These are phyloP conservation scores for Calonectria multiphialidica DNA, from an alignment of 2,329 filamentous ascomycete species.

Conservation along the genomic window DNA sequence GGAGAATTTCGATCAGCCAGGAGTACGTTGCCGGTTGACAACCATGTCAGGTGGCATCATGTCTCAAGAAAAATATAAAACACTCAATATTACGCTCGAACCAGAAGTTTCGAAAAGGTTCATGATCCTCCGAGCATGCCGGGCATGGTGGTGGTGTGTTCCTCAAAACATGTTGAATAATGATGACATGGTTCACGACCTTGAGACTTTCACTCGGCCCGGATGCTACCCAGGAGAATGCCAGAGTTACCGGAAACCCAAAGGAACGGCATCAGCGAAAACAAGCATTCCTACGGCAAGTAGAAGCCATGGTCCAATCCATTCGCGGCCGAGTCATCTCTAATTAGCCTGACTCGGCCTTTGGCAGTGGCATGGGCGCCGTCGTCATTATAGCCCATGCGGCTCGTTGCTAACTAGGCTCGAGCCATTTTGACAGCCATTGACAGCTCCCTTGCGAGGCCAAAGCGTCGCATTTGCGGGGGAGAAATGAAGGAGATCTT, in stretches of 20 bases:
- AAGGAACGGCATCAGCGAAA: neutral
- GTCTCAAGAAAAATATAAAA: neutral
- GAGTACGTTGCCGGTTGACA: neutral
- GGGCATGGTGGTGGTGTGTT: neutral
- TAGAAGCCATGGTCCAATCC: neutral
- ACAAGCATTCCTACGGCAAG: neutral
- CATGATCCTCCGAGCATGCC: neutral
- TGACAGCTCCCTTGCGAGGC: constrained; percentile 16
- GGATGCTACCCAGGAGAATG: neutral
- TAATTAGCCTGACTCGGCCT: neutral
- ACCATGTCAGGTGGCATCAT: neutral
- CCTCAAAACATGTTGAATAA: neutral
- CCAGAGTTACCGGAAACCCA: neutral
- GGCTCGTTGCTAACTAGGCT: neutral
- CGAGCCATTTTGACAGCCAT: too few species aligned
- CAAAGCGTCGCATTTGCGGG: constrained; percentile 24
- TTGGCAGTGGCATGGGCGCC: neutral
- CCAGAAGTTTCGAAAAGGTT: neutral
- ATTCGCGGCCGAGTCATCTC: neutral
- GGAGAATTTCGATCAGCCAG: neutral
- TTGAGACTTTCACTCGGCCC: constrained; percentile 1
- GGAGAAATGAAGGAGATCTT: constrained; percentile 29
- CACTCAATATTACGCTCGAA: neutral
- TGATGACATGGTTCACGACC: neutral
- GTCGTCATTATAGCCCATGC: neutral